Base-by-base conservation (phyloP, 805 yeast species). In the Pachysolen tannophilus region DNA sequence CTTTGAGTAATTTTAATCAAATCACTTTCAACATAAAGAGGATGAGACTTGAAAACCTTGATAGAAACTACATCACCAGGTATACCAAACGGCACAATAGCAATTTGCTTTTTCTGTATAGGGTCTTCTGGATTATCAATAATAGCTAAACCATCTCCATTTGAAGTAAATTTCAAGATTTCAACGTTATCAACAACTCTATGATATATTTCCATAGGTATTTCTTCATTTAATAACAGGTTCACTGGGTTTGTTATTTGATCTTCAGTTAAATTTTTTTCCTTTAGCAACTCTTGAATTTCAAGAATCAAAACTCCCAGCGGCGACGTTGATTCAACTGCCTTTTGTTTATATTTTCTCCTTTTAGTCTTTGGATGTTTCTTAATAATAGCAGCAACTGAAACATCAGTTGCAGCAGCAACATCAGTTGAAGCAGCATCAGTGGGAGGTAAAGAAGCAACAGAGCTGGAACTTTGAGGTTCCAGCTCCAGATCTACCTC, bases 81-180 rank as follows among this genome's bases (percentile, higher is more conserved):
- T 23, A 84, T 61, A 4, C 86, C 82, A 61, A 83, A 92, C 15
- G 98, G 98, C 6, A 92, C 72, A 3, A 85, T 61, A 1, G 78
- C 86, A 7, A 88, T 65, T 53, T 82, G 88, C 34, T 63, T 45
- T 17, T 52, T 48, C n/a, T n/a, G n/a, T 20, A 44, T 43, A 17
- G 48, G 33, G 13, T 61, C 65, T 6, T 64, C 70, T 1, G 92
- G 88, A 46, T 78, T 77, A 4, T 67, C 60, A 32, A 82, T 67
- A 4, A 86, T 40, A 0, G 83, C 95, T 16, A 90, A 47, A 1
- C 97, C 97, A 43, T 87, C 95, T 36, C 97, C 97, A 42, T 77
- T 83, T 2, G 95, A 80, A 8, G 85, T 65, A 11, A 82, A 58
- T 30, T 63, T 65, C 21, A 69, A 47, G 32, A 92, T 65, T 40